Evolutionary conservation across 2,329 filamentous ascomycete species (phyloP), one percentile per base, ranked within the genome.

Genomic region (Neophaeococcomyces aloes): DNA sequence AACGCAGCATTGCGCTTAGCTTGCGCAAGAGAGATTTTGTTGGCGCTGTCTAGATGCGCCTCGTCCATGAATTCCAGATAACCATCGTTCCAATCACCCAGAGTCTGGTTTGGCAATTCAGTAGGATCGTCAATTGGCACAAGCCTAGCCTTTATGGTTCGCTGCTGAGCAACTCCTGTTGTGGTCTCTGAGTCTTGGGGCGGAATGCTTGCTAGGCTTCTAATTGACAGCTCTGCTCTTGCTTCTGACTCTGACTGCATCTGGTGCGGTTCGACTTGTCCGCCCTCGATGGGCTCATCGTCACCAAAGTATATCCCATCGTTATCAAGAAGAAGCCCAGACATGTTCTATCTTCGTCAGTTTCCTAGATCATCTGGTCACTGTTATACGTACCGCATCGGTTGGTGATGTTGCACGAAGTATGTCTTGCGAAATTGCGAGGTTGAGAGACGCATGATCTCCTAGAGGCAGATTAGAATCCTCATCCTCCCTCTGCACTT

Each of bases 1-100:
- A 72, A 69, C 8, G 70, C 68, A 0, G 79, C 80, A 46, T 81
- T 81, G 55, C 72, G 76, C 60, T 75, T 82, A 2, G 78, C 75
- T 32, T 71, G 63, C 0, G 60, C 57, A 10, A 59, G 50, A 11
- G 63, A 54, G 37, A 63, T 67, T 27, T 67, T 62, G 4, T 63
- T 55, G 4, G 61, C 51, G 50, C 75, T 79, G 15, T 64, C 56
- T 23, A 60, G 64, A 5, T 55, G 54, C 7, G 67, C 69, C 10
- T 62, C 59, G 1, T 59, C 64, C 75, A 85, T 87, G 50, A 79
- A 81, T 8, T 64, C 53, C 1, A 73, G 50, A 49, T 83, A 84
- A 21, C 76, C 64, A 2, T 65, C 61, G 48, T 75, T 74, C 74
- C 76, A 80, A n/a, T 61, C 58, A 1, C 65, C 61, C 2, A 83